Percentiles rank a stretch among this genome's conserved stretches.
Conservation (phyloP, 345 rosid genomes). For the Cardamine chenopodiifolia region DNA sequence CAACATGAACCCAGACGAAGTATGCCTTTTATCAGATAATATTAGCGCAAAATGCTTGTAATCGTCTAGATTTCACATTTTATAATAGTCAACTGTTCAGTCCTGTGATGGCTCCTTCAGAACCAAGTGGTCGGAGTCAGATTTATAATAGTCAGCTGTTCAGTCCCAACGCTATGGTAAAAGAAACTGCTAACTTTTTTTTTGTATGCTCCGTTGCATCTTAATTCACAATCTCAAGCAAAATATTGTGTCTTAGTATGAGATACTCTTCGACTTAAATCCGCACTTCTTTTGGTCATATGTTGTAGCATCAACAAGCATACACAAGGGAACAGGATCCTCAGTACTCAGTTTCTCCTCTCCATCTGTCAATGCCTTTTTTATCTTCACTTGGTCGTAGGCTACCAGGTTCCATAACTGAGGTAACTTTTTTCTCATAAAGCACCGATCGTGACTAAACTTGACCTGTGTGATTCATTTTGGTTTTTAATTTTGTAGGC, state of each 20-base stretch:
- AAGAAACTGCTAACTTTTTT: constrained; percentile 2
- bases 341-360: constrained; percentile 65
- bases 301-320: constrained; percentile 48
- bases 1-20: constrained; percentile 84
- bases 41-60: too few relatives aligned
- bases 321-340: constrained; percentile 68
- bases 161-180: constrained; percentile 70
- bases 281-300: not conserved
- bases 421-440: too few relatives aligned
- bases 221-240: not conserved
- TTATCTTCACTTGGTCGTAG: too few relatives aligned
- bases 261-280: not conserved
- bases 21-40: too few relatives aligned
- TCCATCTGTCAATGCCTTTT: constrained; percentile 42
- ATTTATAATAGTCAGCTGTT: constrained; percentile 52
- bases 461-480: too few relatives aligned
- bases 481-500: too few relatives aligned
- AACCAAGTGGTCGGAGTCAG: constrained; percentile 66
- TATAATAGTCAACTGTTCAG: constrained; percentile 56
- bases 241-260: not conserved
- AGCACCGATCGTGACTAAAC: too few relatives aligned
- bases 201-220: not conserved
- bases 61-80: constrained; percentile 63
- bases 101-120: constrained; percentile 51
- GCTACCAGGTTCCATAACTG: too few relatives aligned